These are phyloP conservation scores for Xylariaceae sp. DNA, from an alignment of 2,329 filamentous ascomycete genomes.

Conservation along the genomic window DNA sequence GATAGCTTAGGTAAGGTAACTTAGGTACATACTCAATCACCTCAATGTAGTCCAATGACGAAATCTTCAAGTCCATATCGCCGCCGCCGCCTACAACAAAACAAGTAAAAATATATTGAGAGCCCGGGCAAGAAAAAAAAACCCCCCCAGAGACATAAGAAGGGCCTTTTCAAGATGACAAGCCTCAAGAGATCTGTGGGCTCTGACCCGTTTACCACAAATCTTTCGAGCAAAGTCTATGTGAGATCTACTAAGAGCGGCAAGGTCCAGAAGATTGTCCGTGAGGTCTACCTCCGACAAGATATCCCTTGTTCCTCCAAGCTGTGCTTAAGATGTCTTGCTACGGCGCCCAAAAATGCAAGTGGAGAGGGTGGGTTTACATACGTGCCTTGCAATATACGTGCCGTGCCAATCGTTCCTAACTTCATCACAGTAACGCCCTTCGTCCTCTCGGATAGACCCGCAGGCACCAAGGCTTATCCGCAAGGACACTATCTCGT, in stretches of 20 bases:
- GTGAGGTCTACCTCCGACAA: conserved; percentile 91
- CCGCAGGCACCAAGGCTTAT: conserved; percentile 79
- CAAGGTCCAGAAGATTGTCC: conserved; percentile 98
- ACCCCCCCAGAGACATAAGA: conserved; percentile 1
- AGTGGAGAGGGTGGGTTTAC: conserved; percentile 68
- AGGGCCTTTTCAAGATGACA: conserved; percentile 53
- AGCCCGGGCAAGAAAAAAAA: not conserved
- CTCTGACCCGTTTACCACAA: conserved; percentile 61
- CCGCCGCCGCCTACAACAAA: not conserved
- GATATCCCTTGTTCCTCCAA: conserved; percentile 97
- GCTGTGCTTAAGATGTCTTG: conserved; percentile 77
- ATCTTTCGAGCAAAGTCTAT: conserved; percentile 93
- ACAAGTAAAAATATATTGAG: not conserved
- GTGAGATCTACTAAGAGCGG: conserved; percentile 92
- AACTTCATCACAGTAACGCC: conserved; percentile 61
- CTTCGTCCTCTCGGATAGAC: conserved; percentile 86
- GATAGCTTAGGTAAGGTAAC: not conserved
- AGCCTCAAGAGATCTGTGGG: conserved; percentile 64
- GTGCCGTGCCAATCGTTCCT: conserved; percentile 15
- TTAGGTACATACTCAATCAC: conserved; percentile 9
- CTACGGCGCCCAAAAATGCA: conserved; percentile 76
- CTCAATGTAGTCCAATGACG: conserved; percentile 6
- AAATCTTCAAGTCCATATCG: conserved; percentile 8
- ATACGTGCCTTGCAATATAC: not conserved
- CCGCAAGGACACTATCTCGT: conserved; percentile 91